phyloP scores from a whole-genome alignment of 2,329 filamentous ascomycete genomes.

The Tolypocladium ophioglossoides region DNA sequence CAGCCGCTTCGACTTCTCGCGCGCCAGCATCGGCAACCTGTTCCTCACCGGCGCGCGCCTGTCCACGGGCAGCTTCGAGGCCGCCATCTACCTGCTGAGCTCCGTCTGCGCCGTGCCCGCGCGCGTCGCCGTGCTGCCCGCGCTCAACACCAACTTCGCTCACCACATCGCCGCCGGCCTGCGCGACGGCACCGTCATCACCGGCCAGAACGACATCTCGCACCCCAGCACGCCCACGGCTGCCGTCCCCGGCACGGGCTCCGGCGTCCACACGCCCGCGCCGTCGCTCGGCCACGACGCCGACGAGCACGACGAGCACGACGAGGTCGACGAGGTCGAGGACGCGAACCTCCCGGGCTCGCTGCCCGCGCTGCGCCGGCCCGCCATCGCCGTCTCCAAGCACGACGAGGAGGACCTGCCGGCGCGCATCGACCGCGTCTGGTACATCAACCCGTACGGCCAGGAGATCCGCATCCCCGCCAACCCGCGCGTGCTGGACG shows the following conservation, averaged over 20 bases:
- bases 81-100: conserved; percentile 80
- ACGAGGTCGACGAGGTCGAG: conserved; percentile 56
- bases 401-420: conserved; percentile 63
- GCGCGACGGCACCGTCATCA: conserved; percentile 64
- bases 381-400: conserved; percentile 78
- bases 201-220: conserved; percentile 86
- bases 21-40: conserved; percentile 67
- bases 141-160: conserved; percentile 90
- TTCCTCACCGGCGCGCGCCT: conserved; percentile 78
- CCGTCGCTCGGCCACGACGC: conserved; percentile 31
- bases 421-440: conserved; percentile 68
- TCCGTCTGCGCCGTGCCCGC: conserved; percentile 77
- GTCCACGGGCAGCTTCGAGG: conserved; percentile 88
- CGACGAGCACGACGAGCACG: conserved; percentile 46
- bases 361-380: conserved; percentile 66
- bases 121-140: conserved; percentile 70
- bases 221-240: conserved; percentile 62
- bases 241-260: conserved; percentile 15
- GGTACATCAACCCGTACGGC: conserved; percentile 99
- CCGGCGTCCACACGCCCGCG: conserved; percentile 16
- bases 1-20: conserved; percentile 67
- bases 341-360: conserved; percentile 76
- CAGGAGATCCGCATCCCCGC: conserved; percentile 82
- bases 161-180: conserved; percentile 87
- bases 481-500: conserved; percentile 68